Evolutionary conservation across 2,329 filamentous ascomycete species (phyloP), one percentile per base, ranked within the genome.

Genomic region (Pezicula neosporulosa): DNA sequence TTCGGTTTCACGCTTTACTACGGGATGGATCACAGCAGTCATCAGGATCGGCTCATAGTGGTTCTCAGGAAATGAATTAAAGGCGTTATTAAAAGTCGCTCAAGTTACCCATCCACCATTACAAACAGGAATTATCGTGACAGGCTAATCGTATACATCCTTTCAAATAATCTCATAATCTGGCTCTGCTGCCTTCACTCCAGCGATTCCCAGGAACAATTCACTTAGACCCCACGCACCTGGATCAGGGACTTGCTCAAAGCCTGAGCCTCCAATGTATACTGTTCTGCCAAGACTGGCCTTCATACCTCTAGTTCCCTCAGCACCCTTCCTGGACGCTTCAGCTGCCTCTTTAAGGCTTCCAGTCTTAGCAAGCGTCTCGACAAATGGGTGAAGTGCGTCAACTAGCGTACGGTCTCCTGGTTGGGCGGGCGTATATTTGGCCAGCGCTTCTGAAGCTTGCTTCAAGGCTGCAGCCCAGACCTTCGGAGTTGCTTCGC

Each of bases 331-430:
- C 56, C 81, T 80, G 0, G 91, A 86, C 2, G 89, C 90, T 61
- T 83, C 76, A 0, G 90, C 90, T 7, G 94, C 92, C 65, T 83
- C 77, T 58, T 82, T 78, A 18, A 94, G 68, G 65, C 89, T 81
- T 13, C 81, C 82, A 0, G 83, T 85, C 63, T 79, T 70, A 6
- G 72, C 76, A 2, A 97, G 77, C 3, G 78, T 81, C 41, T 90
- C 81, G 47, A 95, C 85, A 66, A 97, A 99, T 2, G 94, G 94
- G 56, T 89, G 82, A 46, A 99, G 75, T 1, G 93, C 91, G 70
- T 99, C 94, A 33, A 97, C 81, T 35, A 97, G 74, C 0, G 94
- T 99, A 47, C 94, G 81, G 67, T 99, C 94, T 27, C 94, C 94
- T 0, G 87, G 87, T 48, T 86, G 83, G 1, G 94, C 94, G 1